Evolutionary conservation across 106 monocot species (phyloP).

Genomic region (Acorus gramineus): DNA sequence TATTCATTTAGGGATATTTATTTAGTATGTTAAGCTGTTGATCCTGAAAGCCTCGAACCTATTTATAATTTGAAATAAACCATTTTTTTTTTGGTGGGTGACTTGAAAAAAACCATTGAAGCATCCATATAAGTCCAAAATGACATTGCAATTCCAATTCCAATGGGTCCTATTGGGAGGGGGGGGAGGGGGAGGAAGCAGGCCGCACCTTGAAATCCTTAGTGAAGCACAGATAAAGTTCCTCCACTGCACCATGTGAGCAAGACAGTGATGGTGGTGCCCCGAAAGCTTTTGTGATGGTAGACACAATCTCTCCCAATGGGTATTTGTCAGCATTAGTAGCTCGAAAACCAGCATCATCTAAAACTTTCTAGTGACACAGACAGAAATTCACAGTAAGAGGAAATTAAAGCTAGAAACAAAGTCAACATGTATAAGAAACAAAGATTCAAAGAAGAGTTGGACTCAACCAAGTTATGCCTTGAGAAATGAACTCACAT

Average conservation of each 20-base stretch:
- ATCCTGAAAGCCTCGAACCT: too few relatives aligned
- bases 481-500: too few relatives aligned
- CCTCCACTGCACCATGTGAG: slow-evolving; percentile 51
- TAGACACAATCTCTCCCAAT: slow-evolving; percentile 32
- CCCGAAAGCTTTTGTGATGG: slow-evolving; percentile 55
- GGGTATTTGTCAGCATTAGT: slow-evolving; percentile 55
- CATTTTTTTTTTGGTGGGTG: too few relatives aligned
- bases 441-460: not conserved
- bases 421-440: not conserved
- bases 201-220: slow-evolving; percentile 75
- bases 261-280: slow-evolving; percentile 59
- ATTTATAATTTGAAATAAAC: too few relatives aligned
- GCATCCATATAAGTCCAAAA: too few relatives aligned
- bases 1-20: too few relatives aligned
- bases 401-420: not conserved
- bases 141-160: too few relatives aligned
- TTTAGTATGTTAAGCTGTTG: too few relatives aligned
- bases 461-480: too few relatives aligned
- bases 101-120: too few relatives aligned
- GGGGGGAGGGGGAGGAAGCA: not conserved
- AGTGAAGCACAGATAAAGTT: slow-evolving; percentile 71
- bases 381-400: not conserved
- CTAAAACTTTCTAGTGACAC: slow-evolving; percentile 45
- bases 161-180: too few relatives aligned
- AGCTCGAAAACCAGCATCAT: slow-evolving; percentile 51